Conservation (phyloP, 169 alveolate genomes). For the Cryptosporidium andersoni region DNA sequence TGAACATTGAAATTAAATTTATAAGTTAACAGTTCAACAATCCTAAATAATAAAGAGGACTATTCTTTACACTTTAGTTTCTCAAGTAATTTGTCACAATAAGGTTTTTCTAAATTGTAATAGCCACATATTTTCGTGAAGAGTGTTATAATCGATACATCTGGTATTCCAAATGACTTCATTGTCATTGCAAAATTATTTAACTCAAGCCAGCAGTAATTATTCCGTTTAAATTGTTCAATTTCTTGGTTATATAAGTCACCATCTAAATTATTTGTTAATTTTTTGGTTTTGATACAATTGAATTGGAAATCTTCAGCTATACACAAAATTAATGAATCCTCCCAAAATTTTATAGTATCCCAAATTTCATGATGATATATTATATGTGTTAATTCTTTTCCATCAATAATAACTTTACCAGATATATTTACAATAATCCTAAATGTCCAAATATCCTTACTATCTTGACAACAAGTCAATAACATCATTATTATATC, state of each 20-base stretch:
- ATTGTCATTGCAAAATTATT: constrained; percentile 25
- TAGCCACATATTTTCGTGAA: constrained; percentile 55
- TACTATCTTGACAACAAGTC: constrained; percentile 21
- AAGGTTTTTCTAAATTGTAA: constrained; percentile 48
- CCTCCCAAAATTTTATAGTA: constrained; percentile 62
- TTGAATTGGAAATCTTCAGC: constrained; percentile 37
- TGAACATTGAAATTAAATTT: not conserved
- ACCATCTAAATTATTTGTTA: not conserved
- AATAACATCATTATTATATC: constrained; percentile 9
- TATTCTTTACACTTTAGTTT: constrained; percentile 23
- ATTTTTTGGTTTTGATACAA: constrained; percentile 11
- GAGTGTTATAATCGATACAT: constrained; percentile 47
- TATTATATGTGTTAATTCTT: constrained; percentile 6
- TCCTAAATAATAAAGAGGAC: not conserved
- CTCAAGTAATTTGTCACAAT: constrained; percentile 36
- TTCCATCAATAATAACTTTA: constrained; percentile 17
- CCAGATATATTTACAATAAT: constrained; percentile 33
- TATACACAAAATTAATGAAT: constrained; percentile 33
- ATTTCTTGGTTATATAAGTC: not conserved
- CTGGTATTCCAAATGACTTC: constrained; percentile 66
- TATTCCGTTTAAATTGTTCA: constrained; percentile 36
- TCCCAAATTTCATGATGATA: constrained; percentile 58
- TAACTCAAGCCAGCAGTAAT: not conserved
- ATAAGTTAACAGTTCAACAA: not conserved
- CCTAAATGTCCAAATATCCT: constrained; percentile 32